These are phyloP conservation scores for Halenospora varia DNA, from an alignment of 495 filamentous ascomycete genomes.

Conservation along the genomic window DNA sequence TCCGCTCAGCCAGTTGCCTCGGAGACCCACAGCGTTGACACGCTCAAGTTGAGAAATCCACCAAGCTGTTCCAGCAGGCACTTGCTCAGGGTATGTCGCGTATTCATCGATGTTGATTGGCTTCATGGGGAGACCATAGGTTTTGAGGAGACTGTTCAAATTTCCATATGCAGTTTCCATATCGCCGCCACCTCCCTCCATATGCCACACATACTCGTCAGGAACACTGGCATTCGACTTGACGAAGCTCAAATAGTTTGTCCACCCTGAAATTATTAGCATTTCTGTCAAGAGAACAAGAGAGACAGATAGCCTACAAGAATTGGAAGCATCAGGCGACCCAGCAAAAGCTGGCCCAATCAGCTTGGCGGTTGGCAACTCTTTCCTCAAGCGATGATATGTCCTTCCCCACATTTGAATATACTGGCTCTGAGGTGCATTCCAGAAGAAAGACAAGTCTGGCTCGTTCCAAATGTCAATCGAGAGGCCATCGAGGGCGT, in stretches of 20 bases:
- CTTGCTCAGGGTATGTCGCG: slow-evolving; percentile 31
- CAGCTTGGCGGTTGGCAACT: slow-evolving; percentile 23
- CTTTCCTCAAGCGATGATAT: slow-evolving; percentile 25
- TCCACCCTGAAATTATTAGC: slow-evolving; percentile 24
- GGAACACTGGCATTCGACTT: slow-evolving; percentile 30
- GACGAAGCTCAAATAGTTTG: slow-evolving; percentile 26
- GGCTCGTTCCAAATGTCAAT: slow-evolving; percentile 44
- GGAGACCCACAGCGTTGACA: slow-evolving; percentile 32
- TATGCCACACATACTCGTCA: slow-evolving; percentile 37
- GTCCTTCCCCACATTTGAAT: slow-evolving; percentile 31
- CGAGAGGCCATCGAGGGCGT: slow-evolving; percentile 29
- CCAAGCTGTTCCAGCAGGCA: slow-evolving; percentile 35
- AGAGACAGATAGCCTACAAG: slow-evolving; percentile 10
- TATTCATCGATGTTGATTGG: slow-evolving; percentile 44
- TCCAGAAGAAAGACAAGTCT: slow-evolving; percentile 34
- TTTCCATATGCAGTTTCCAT: slow-evolving; percentile 25
- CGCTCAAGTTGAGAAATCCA: slow-evolving; percentile 38
- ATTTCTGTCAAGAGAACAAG: not conserved
- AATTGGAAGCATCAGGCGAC: slow-evolving; percentile 17
- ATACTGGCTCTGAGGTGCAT: slow-evolving; percentile 27
- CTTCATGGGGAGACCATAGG: slow-evolving; percentile 28
- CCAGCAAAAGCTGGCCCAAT: slow-evolving; percentile 28
- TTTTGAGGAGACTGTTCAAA: slow-evolving; percentile 22
- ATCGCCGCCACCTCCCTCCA: slow-evolving; percentile 26
- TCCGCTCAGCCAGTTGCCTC: slow-evolving; percentile 37